A percentile compares a stretch with the other conserved stretches of the same genome.
phyloP scores from a whole-genome alignment of 805 yeast genomes.

The Candida morakotiae region DNA sequence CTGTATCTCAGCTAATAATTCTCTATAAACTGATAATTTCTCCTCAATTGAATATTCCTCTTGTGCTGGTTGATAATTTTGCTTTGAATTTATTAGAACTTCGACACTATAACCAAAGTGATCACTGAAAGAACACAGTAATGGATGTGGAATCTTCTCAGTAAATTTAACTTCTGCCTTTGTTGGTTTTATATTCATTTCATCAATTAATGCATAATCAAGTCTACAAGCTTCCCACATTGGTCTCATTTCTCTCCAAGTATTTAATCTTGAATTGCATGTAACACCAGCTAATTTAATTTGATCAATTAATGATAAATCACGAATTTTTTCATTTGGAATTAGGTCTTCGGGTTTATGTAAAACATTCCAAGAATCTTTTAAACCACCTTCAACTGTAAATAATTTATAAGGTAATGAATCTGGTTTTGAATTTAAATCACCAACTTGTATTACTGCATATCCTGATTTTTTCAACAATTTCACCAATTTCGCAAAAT shows the following conservation, averaged over 20 bases:
- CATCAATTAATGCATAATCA: conserved; percentile 83
- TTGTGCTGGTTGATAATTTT: conserved; percentile 2
- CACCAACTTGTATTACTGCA: conserved; percentile 88
- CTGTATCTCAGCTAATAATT: conserved; percentile 22
- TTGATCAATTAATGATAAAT: conserved; percentile 45
- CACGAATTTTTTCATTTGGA: conserved; percentile 17
- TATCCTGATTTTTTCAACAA: conserved; percentile 69
- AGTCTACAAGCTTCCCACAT: conserved; percentile 77
- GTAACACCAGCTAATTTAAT: conserved; percentile 76
- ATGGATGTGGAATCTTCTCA: conserved; percentile 55
- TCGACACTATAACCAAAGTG: conserved; percentile 76
- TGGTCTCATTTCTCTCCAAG: conserved; percentile 66
- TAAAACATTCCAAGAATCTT: conserved; percentile 78
- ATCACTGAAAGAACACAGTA: conserved; percentile 70
- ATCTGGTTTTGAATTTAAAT: conserved; percentile 84
- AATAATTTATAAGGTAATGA: conserved; percentile 76
- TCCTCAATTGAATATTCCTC: conserved; percentile 9
- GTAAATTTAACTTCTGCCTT: conserved; percentile 74
- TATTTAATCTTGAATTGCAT: conserved; percentile 81
- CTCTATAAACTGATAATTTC: conserved; percentile 33
- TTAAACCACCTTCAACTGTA: conserved; percentile 61
- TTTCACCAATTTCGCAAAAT: conserved; percentile 64
- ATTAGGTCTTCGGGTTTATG: conserved; percentile 25
- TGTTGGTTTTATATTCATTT: conserved; percentile 45
- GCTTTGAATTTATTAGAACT: conserved; percentile 16